These are phyloP conservation scores for Nicotiana rustica DNA, from an alignment of 305 asterid species.

Conservation along the genomic window DNA sequence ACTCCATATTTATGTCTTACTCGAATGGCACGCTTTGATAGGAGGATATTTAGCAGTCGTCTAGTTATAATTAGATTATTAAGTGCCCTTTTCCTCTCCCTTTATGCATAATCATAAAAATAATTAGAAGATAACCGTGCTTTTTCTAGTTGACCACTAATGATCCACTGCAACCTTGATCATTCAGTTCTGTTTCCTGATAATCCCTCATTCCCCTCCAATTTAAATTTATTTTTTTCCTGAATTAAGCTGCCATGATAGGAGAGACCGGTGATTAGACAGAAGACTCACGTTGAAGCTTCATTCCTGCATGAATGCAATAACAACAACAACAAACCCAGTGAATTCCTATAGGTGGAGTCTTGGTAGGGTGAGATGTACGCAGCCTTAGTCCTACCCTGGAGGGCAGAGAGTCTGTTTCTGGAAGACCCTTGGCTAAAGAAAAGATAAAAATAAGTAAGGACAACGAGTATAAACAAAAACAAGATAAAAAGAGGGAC, in stretches of 20 bases:
- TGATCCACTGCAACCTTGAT: constrained; percentile 13
- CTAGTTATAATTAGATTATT: constrained; percentile 9
- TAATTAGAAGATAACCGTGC: neutral
- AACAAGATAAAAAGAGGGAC: too few species aligned
- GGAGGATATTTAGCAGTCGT: constrained; percentile 6
- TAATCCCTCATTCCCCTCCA: neutral
- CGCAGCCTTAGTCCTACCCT: too few species aligned
- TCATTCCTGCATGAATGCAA: neutral
- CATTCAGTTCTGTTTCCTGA: neutral
- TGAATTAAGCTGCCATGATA: neutral
- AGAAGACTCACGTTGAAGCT: neutral
- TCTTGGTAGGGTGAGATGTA: too few species aligned
- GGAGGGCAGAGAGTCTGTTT: too few species aligned
- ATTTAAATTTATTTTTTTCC: neutral
- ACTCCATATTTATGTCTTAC: neutral
- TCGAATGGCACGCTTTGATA: neutral
- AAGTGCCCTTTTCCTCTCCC: neutral
- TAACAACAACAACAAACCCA: too few species aligned
- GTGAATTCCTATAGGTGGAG: too few species aligned
- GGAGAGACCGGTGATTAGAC: neutral
- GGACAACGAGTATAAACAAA: too few species aligned
- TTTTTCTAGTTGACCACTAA: constrained; percentile 18
- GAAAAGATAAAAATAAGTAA: too few species aligned
- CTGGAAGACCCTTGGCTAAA: too few species aligned
- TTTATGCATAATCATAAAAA: neutral